These are phyloP conservation scores for Ophiostoma perfectum DNA, from an alignment of 2,329 filamentous ascomycete species.

Conservation along the genomic window DNA sequence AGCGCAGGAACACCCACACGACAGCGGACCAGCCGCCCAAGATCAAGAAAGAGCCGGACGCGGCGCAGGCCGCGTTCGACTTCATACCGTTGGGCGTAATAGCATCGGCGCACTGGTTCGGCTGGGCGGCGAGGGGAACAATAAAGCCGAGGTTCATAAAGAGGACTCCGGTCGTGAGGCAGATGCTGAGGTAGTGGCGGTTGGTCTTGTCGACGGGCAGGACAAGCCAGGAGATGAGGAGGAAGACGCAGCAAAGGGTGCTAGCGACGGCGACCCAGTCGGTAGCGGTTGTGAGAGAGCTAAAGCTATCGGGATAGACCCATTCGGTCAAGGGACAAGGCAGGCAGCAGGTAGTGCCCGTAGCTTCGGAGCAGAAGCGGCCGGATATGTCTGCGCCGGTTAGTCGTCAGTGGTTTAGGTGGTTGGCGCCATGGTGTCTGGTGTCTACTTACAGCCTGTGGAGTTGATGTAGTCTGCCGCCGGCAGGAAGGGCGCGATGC, in stretches of 20 bases:
- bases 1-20: conserved; percentile 87
- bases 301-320: conserved; percentile 58
- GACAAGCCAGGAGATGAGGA: conserved; percentile 72
- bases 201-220: conserved; percentile 85
- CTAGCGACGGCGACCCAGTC: conserved; percentile 78
- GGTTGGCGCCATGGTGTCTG: no score
- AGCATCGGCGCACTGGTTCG: conserved; percentile 75
- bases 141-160: conserved; percentile 89
- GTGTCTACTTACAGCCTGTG: conserved; percentile 24
- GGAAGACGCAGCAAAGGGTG: conserved; percentile 64
- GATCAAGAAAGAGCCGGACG: conserved; percentile 80
- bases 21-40: conserved; percentile 78
- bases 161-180: conserved; percentile 67
- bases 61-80: conserved; percentile 73
- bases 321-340: conserved; percentile 85
- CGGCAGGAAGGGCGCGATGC: conserved; percentile 22
- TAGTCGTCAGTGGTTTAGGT: background rate
- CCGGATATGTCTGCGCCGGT: conserved; percentile 39
- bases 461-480: conserved; percentile 23
- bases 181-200: conserved; percentile 88
- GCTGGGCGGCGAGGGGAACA: conserved; percentile 72
- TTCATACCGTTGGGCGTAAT: conserved; percentile 95
- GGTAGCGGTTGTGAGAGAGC: conserved; percentile 57
- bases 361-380: conserved; percentile 46
- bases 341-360: conserved; percentile 66